Percentiles rank a stretch among this genome's conserved stretches.
Conservation (phyloP, 2,329 filamentous ascomycete genomes). For the Ilyonectria destructans region DNA sequence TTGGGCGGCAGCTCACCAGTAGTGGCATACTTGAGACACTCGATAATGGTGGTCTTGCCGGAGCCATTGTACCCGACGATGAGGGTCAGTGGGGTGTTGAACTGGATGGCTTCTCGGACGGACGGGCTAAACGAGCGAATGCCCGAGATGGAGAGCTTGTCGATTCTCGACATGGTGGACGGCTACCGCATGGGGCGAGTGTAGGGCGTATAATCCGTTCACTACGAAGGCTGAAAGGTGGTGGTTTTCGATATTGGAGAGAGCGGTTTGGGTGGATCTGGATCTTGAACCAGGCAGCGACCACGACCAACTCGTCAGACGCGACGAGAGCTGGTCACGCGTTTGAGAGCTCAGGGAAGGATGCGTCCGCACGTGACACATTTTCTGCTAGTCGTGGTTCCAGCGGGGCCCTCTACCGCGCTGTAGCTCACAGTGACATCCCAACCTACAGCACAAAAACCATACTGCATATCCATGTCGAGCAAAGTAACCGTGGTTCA, state of each 20-base stretch:
- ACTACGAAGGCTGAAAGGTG: background rate
- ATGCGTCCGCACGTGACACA: slow-evolving; percentile 30
- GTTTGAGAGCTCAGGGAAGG: slow-evolving; percentile 15
- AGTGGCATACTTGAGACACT: slow-evolving; percentile 98
- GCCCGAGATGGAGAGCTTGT: slow-evolving; percentile 89
- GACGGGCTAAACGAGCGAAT: slow-evolving; percentile 88
- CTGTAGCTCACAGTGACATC: too few species aligned
- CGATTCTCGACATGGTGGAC: slow-evolving; percentile 80
- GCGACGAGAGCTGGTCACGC: slow-evolving; percentile 15
- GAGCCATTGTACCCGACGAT: slow-evolving; percentile 99
- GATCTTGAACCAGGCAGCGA: slow-evolving; percentile 16
- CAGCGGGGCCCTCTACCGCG: background rate
- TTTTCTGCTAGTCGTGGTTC: slow-evolving; percentile 8
- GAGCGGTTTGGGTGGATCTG: background rate
- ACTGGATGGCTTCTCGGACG: slow-evolving; percentile 84
- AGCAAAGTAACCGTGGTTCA: background rate
- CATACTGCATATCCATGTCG: background rate
- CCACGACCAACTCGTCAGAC: slow-evolving; percentile 14
- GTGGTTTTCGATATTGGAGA: background rate
- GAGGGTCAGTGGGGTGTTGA: slow-evolving; percentile 91
- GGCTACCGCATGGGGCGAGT: slow-evolving; percentile 34
- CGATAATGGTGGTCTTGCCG: slow-evolving; percentile 98
- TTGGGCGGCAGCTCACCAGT: slow-evolving; percentile 95
- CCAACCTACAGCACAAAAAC: background rate
- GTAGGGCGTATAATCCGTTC: background rate